Evolutionary conservation across 306 rosid genomes (phyloP).

Genomic region (Senna tora): DNA sequence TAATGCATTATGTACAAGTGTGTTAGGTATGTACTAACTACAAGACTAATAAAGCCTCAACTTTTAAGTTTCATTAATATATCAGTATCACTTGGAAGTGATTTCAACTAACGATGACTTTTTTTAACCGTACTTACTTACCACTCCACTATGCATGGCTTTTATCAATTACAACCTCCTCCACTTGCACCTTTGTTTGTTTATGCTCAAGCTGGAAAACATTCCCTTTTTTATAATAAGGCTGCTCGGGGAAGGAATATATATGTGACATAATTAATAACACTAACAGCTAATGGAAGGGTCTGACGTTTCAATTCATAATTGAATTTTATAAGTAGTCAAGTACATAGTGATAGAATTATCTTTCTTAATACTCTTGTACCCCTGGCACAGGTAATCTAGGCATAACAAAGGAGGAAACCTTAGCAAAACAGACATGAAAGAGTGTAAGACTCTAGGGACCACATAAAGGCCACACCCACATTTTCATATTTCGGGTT

Average conservation of each 20-base stretch:
- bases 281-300: too few species aligned
- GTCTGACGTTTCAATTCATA: too few species aligned
- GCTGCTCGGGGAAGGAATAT: too few species aligned
- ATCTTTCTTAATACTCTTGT: too few species aligned
- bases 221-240: not conserved
- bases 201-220: not conserved
- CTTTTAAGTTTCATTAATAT: too few species aligned
- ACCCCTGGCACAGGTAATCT: constrained; percentile 72
- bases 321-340: too few species aligned
- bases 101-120: not conserved
- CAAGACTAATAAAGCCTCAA: not conserved
- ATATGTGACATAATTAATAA: too few species aligned
- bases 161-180: not conserved
- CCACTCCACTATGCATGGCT: not conserved
- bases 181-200: not conserved
- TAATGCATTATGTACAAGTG: constrained; percentile 1
- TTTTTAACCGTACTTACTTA: not conserved
- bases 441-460: not conserved
- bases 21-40: constrained; percentile 10
- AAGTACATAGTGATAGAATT: too few species aligned
- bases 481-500: not conserved
- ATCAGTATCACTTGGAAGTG: not conserved
- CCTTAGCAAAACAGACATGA: constrained; percentile 42
- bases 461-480: not conserved
- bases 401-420: constrained; percentile 72